Percentiles rank a stretch among this genome's conserved stretches.
phyloP scores from a whole-genome alignment of 192 early-diverging fungal species.

The Backusella tarrabulga region DNA sequence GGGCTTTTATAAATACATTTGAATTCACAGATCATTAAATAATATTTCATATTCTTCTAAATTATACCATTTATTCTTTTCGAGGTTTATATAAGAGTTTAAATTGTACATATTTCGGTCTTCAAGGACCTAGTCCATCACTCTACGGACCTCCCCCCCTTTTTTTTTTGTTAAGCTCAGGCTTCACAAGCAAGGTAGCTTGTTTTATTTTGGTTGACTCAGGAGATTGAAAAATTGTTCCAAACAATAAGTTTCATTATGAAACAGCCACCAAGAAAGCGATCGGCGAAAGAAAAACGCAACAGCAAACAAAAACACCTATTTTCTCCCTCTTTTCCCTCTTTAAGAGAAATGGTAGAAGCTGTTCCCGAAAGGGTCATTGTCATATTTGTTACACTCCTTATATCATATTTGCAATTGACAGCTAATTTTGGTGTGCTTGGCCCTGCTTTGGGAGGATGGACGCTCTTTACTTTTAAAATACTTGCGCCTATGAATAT shows the following conservation, averaged over 20 bases:
- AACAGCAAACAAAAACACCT: background rate
- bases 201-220: background rate
- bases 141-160: background rate
- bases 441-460: constrained; percentile 14
- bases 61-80: background rate
- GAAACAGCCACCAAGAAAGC: background rate
- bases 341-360: background rate
- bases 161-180: background rate
- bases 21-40: background rate
- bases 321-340: background rate
- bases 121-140: background rate
- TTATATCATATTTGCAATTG: constrained; percentile 4
- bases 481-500: constrained; percentile 72
- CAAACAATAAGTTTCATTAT: background rate
- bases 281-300: background rate
- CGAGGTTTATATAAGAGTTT: background rate
- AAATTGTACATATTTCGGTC: background rate
- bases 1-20: background rate
- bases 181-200: background rate
- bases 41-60: background rate
- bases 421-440: constrained; percentile 6
- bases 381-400: background rate
- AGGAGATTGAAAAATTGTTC: background rate
- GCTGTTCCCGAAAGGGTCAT: background rate
- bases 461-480: constrained; percentile 1